Conservation (phyloP, 1,284 basidiomycete species). For the Sanguinoderma infundibulare region DNA sequence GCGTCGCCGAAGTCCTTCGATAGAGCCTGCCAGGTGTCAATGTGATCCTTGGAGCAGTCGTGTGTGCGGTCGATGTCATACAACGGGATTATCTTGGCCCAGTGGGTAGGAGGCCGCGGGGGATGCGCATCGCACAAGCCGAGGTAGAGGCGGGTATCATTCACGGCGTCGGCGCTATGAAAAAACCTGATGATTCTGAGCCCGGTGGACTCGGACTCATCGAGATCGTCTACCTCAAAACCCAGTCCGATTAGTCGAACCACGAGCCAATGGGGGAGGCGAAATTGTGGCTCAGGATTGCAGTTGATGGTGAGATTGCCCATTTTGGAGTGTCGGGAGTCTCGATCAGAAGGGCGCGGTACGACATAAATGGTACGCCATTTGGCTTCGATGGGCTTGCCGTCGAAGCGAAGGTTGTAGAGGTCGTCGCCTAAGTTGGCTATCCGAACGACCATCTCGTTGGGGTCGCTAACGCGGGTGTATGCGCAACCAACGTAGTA, state of each 20-base stretch:
- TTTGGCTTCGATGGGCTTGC: not conserved
- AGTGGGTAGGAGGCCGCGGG: too few species aligned
- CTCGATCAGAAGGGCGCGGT: not conserved
- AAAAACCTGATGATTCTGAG: not conserved
- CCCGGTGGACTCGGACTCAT: not conserved
- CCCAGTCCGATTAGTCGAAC: not conserved
- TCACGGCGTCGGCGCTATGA: too few species aligned
- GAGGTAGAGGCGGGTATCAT: too few species aligned
- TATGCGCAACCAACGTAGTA: not conserved
- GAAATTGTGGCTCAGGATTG: not conserved
- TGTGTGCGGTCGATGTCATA: not conserved
- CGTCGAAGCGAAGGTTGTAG: not conserved
- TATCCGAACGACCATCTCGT: not conserved
- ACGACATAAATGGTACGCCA: conserved; percentile 6
- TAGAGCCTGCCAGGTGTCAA: not conserved
- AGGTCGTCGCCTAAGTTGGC: not conserved
- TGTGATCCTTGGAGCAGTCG: not conserved
- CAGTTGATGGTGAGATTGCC: not conserved
- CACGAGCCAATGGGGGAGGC: not conserved
- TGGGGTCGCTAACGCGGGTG: not conserved
- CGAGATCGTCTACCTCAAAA: not conserved
- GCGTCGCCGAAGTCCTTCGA: not conserved
- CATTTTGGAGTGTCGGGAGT: not conserved
- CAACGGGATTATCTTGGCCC: too few species aligned
- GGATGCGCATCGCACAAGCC: too few species aligned